Evolutionary conservation across 495 filamentous ascomycete genomes (phyloP).

Genomic region (Penicillium simplicissimum): DNA sequence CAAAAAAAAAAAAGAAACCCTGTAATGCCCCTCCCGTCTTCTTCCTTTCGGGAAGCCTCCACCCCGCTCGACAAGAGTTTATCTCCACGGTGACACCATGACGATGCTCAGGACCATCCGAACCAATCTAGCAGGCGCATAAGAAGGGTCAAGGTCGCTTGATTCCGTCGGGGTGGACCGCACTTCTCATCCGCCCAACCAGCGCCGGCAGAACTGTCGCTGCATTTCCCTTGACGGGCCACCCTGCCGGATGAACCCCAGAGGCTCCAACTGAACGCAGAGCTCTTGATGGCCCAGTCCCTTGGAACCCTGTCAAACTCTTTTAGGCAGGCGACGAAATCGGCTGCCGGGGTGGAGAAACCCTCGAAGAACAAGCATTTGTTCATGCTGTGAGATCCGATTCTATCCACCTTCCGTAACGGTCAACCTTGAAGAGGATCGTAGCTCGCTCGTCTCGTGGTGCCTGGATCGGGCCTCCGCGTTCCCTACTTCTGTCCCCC

Average conservation of each 20-base stretch:
- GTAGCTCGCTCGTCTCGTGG: conserved; percentile 13
- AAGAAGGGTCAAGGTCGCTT: conserved; percentile 11
- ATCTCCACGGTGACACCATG: conserved; percentile 12
- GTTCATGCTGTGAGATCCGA: conserved; percentile 19
- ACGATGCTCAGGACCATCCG: neutral
- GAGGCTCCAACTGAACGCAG: conserved; percentile 19
- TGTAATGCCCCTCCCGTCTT: neutral
- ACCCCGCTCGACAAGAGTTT: conserved; percentile 6
- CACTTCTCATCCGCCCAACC: conserved; percentile 5
- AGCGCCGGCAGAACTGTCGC: conserved; percentile 10
- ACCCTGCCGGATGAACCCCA: conserved; percentile 8
- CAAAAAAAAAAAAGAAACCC: neutral
- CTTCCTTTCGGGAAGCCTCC: neutral
- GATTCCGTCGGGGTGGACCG: conserved; percentile 18
- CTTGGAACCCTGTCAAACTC: conserved; percentile 22
- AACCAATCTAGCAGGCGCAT: conserved; percentile 14
- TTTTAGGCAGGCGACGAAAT: conserved; percentile 31
- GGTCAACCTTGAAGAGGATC: conserved; percentile 30
- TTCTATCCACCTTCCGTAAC: conserved; percentile 35
- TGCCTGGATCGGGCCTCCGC: conserved; percentile 12
- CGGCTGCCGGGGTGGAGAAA: conserved; percentile 20
- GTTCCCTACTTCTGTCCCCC: neutral
- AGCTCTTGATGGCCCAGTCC: conserved; percentile 15
- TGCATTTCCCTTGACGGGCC: neutral
- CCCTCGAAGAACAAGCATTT: conserved; percentile 23